These are phyloP conservation scores for Albophoma yamanashiensis DNA, from an alignment of 2,329 filamentous ascomycete species.

Conservation along the genomic window DNA sequence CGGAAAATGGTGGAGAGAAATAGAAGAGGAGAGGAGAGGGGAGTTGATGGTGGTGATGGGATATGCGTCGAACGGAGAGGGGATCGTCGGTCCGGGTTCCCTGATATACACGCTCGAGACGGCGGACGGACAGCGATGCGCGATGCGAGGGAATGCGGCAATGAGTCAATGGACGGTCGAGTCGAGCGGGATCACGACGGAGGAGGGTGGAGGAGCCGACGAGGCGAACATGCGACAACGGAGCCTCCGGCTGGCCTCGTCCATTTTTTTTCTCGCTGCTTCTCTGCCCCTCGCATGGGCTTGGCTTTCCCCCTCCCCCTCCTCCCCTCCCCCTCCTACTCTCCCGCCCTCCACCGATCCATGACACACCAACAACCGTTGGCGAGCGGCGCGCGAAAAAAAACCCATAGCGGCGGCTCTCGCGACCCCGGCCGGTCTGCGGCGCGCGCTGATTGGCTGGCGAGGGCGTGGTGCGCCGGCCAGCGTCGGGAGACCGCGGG, in stretches of 20 bases:
- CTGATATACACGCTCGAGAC: not conserved
- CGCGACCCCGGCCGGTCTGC: not conserved
- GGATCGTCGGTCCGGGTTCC: not conserved
- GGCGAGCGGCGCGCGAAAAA: not conserved
- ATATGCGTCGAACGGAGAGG: too few relatives aligned
- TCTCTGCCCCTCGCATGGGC: too few relatives aligned
- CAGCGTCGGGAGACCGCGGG: not conserved
- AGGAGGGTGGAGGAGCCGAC: too few relatives aligned
- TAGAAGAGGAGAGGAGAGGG: not conserved
- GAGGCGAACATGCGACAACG: not conserved
- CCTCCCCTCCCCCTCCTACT: not conserved
- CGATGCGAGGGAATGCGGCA: not conserved
- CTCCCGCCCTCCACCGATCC: not conserved
- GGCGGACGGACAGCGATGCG: not conserved
- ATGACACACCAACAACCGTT: too few relatives aligned
- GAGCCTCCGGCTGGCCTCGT: not conserved
- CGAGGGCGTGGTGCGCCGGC: not conserved
- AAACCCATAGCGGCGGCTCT: not conserved
- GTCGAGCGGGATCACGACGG: not conserved
- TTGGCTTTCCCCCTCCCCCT: too few relatives aligned
- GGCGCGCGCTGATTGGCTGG: not conserved
- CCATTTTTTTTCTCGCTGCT: not conserved
- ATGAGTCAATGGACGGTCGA: not conserved
- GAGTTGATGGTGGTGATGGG: too few relatives aligned
- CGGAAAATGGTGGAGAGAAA: not conserved